These are phyloP conservation scores for Penicillium rolfsii DNA, from an alignment of 2,329 filamentous ascomycete species.

Conservation along the genomic window DNA sequence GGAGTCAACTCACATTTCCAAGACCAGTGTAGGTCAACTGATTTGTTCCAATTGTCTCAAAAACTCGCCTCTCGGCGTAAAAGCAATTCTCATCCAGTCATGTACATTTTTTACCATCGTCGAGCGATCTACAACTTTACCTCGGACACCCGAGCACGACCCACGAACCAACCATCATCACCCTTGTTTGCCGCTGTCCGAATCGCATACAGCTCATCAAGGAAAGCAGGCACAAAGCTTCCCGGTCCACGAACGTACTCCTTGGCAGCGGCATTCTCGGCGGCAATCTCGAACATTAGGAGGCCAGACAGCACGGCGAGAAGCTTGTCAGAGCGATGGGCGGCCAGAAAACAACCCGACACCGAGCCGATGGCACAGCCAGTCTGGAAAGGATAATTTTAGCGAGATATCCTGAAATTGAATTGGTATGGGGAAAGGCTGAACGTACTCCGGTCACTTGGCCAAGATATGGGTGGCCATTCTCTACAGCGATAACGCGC, in stretches of 20 bases:
- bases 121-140: conserved; percentile 30
- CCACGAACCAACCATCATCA: conserved; percentile 40
- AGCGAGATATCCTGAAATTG: neutral
- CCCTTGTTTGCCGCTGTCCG: conserved; percentile 39
- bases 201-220: conserved; percentile 68
- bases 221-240: conserved; percentile 80
- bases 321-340: conserved; percentile 66
- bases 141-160: conserved; percentile 43
- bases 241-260: conserved; percentile 75
- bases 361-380: conserved; percentile 86
- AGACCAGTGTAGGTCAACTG: no score
- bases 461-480: conserved; percentile 69
- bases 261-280: conserved; percentile 65
- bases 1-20: neutral
- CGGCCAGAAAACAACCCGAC: conserved; percentile 74
- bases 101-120: conserved; percentile 7
- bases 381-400: conserved; percentile 47
- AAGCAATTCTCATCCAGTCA: conserved; percentile 1
- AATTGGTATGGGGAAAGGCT: neutral
- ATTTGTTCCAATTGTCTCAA: no score
- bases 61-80: neutral
- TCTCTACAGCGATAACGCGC: conserved; percentile 68
- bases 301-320: conserved; percentile 72
- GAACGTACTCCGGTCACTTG: conserved; percentile 49
- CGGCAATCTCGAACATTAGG: conserved; percentile 76